A percentile compares a stretch with the other conserved stretches of the same genome.
Conservation (phyloP, 169 alveolate species). For the Toxoplasma gondii region DNA sequence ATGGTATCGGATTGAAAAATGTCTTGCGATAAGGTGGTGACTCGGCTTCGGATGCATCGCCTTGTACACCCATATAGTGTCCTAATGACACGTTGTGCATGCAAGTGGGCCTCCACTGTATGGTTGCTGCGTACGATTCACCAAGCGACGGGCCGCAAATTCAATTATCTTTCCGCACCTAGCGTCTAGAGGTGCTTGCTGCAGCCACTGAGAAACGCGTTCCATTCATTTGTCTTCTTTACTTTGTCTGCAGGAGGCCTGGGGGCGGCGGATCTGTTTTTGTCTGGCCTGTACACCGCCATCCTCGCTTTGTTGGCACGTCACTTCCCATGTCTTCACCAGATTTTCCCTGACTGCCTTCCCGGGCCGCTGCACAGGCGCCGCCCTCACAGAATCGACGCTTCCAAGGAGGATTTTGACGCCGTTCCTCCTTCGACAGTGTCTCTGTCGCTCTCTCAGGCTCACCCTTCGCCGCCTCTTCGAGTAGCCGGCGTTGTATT, state of each 20-base stretch:
- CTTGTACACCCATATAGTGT: too few relatives aligned
- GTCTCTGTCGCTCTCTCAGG: not conserved
- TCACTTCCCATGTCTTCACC: not conserved
- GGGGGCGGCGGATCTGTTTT: constrained; percentile 36
- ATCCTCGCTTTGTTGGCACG: not conserved
- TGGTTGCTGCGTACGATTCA: too few relatives aligned
- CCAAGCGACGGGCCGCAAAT: too few relatives aligned
- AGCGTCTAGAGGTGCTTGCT: not conserved
- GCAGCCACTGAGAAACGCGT: not conserved
- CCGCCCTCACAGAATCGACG: not conserved
- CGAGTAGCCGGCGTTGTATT: not conserved
- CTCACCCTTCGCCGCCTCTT: not conserved
- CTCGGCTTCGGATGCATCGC: too few relatives aligned
- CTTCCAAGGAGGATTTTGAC: not conserved
- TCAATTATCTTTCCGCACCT: too few relatives aligned
- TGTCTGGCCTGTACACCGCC: constrained; percentile 28
- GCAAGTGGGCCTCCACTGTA: too few relatives aligned
- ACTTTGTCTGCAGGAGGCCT: not conserved
- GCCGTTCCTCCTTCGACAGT: not conserved
- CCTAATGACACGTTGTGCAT: too few relatives aligned
- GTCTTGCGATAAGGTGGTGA: too few relatives aligned
- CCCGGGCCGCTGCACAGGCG: not conserved
- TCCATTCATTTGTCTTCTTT: not conserved
- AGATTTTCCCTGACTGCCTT: not conserved
- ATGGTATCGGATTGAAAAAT: too few relatives aligned